A percentile compares a stretch with the other conserved stretches of the same genome.
Evolutionary conservation across 352 stramenopile genomes (phyloP).

Genomic region (Pythium aquatile): DNA sequence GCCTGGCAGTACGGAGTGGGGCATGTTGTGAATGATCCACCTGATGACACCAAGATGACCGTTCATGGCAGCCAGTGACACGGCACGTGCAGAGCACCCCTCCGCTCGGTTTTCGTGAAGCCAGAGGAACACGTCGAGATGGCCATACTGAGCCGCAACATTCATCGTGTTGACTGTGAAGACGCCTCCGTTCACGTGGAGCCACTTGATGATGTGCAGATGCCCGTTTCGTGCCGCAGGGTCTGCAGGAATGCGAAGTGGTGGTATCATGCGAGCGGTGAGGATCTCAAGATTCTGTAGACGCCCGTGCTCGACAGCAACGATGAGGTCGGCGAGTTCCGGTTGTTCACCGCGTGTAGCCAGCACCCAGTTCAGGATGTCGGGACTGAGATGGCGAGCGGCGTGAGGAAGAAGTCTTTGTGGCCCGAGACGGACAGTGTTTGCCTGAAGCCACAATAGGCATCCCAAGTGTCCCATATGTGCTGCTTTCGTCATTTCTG

Average conservation of each 20-base stretch:
- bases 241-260: no score
- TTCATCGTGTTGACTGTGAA: background rate
- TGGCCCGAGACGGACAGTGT: background rate
- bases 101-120: no score
- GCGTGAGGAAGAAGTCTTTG: background rate
- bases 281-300: background rate
- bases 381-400: background rate
- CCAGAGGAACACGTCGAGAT: background rate
- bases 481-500: background rate
- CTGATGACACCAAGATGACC: slow-evolving; percentile 1
- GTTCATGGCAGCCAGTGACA: background rate
- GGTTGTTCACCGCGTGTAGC: background rate
- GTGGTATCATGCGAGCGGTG: no score
- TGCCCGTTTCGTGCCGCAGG: background rate
- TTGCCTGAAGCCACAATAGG: background rate
- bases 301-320: background rate
- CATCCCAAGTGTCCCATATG: background rate
- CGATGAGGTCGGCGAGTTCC: background rate
- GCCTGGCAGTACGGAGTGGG: background rate
- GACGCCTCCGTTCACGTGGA: background rate
- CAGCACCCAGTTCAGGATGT: background rate
- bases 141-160: background rate
- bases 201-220: background rate
- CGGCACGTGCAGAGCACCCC: no score
- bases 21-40: background rate